Percentiles rank a stretch among this genome's conserved stretches.
Conservation (phyloP, 1,284 basidiomycete genomes). For the Naganishia liquefaciens region DNA sequence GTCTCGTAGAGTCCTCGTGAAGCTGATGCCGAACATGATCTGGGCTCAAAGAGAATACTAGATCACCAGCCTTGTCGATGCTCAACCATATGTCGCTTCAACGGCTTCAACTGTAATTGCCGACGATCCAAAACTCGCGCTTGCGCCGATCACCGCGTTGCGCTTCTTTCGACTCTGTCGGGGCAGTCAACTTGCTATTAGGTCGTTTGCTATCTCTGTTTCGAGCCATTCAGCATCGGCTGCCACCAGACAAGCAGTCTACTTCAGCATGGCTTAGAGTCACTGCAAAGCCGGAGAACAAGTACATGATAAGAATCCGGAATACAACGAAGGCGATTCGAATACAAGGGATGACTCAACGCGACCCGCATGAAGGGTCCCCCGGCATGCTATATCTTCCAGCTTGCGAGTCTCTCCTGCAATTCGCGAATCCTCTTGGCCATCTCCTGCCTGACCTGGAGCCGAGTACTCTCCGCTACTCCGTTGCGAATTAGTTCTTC, state of each 20-base stretch:
- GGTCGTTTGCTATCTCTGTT: too few species aligned
- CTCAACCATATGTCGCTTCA: too few species aligned
- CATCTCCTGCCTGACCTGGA: constrained; percentile 32
- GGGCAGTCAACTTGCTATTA: background rate
- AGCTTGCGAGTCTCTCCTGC: constrained; percentile 33
- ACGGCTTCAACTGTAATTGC: too few species aligned
- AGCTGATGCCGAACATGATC: constrained; percentile 22
- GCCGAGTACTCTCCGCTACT: constrained; percentile 26
- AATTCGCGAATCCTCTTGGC: constrained; percentile 31
- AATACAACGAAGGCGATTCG: too few species aligned
- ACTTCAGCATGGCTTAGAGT: background rate
- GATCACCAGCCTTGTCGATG: too few species aligned
- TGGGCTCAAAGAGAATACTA: background rate
- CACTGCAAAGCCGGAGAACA: too few species aligned
- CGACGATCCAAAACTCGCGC: constrained; percentile 22
- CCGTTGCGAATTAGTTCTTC: constrained; percentile 29
- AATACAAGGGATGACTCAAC: too few species aligned
- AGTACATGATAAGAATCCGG: too few species aligned
- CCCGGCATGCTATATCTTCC: constrained; percentile 24
- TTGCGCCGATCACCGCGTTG: constrained; percentile 3
- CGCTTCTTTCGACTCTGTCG: constrained; percentile 19
- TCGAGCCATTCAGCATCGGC: too few species aligned
- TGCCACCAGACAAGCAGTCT: too few species aligned
- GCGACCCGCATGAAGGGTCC: background rate
- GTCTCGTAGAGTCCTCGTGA: constrained; percentile 19